phyloP scores from a whole-genome alignment of 2,329 filamentous ascomycete species.

The Orbilia oligospora region DNA sequence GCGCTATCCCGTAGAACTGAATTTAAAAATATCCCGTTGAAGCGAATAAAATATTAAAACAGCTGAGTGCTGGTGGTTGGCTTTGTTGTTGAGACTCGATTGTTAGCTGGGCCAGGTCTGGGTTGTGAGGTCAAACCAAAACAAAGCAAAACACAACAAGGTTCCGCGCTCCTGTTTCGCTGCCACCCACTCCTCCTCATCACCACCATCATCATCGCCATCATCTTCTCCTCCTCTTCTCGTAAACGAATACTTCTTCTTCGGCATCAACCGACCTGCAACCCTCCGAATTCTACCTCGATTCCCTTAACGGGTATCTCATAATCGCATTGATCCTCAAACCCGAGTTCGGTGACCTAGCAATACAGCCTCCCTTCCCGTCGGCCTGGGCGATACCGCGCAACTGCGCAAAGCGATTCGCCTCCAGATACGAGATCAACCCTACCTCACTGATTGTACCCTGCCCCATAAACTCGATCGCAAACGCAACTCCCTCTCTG shows the following conservation, averaged over 20 bases:
- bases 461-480: conserved; percentile 34
- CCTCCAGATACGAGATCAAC: not conserved
- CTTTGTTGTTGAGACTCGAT: too few relatives aligned
- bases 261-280: not conserved
- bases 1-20: too few relatives aligned
- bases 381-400: conserved; percentile 3
- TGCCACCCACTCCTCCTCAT: not conserved
- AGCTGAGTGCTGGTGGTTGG: not conserved
- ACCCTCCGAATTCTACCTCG: not conserved
- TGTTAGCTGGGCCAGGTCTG: too few relatives aligned
- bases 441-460: conserved; percentile 55
- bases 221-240: not conserved
- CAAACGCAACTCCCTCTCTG: conserved; percentile 61
- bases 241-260: not conserved
- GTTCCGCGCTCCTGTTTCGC: conserved; percentile 33
- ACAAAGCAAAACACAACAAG: conserved; percentile 54
- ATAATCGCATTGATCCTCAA: too few relatives aligned
- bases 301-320: not conserved
- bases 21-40: too few relatives aligned
- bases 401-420: conserved; percentile 6
- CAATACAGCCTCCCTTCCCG: not conserved
- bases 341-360: not conserved
- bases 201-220: conserved; percentile 5
- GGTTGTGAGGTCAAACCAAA: conserved; percentile 40
- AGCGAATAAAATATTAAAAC: not conserved